Base-by-base conservation (phyloP, 2,329 filamentous ascomycete species). In the Pseudocercospora musae region DNA sequence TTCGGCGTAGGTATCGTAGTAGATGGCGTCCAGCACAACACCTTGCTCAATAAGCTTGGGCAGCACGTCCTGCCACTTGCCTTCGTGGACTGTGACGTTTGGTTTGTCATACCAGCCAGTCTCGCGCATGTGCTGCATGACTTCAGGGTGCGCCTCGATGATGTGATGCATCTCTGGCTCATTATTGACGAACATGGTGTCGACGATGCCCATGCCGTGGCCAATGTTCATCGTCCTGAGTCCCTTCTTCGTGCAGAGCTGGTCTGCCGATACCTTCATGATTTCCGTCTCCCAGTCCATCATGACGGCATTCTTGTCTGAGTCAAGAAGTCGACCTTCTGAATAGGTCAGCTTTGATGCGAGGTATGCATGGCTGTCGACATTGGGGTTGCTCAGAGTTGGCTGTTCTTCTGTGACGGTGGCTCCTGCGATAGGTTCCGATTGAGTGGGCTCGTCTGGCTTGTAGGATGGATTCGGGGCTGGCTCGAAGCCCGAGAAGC, bases 1-100 rank as follows among this genome's bases (percentile, higher is more conserved):
- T 78, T 99, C 95, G 6, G 92, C 95, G 76, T 98, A 98, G 0
- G 95, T 99, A 74, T 99, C 95, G 73, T 97, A 98, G 80, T 98
- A 99, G 69, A 99, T 81, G 10, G 76, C 80, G 63, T 83, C 80
- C 58, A 82, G 79, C 21, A 73, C 68, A 4, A 76, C 73, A 42
- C 76, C 78, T 61, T 79, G 72, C 62, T 78, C 77, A 3, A 80
- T 72, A 0, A 82, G 74, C 37, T 73, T 73, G 1, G 79, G 79
- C 1, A 82, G 72, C 8, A 82, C 71, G 44, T 82, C 80, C 67
- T 82, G 80, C 80, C 80, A 83, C 29, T 76, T 74, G 25, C 80
- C 80, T 64, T 80, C 78, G 61, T 81, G 79, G 13, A 82, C 73
- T 18, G 76, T 75, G 10, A 84, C 80, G 13, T 80, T 80, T 4